These are phyloP conservation scores for Ustulina deusta DNA, from an alignment of 2,329 filamentous ascomycete genomes.

Conservation along the genomic window DNA sequence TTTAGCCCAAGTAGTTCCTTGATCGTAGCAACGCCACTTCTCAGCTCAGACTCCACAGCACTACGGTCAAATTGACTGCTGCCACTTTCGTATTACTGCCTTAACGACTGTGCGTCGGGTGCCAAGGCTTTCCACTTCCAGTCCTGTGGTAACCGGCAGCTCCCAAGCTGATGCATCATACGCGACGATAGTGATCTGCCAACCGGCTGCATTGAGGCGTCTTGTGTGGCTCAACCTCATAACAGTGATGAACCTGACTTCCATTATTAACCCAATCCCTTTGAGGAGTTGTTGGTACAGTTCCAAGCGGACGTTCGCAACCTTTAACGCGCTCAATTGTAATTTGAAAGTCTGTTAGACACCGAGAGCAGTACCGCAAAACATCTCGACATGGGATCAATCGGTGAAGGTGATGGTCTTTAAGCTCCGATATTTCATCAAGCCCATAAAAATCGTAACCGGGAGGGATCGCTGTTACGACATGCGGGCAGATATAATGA, in stretches of 20 bases:
- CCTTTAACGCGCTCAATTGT: constrained; percentile 8
- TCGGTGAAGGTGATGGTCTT: constrained; percentile 14
- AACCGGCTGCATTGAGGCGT: constrained; percentile 8
- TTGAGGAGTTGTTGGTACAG: constrained; percentile 8
- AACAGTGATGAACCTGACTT: not conserved
- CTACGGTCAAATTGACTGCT: constrained; percentile 13
- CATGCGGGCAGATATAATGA: constrained; percentile 9
- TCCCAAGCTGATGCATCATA: constrained; percentile 24
- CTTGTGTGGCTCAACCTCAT: constrained; percentile 4
- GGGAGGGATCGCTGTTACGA: not conserved
- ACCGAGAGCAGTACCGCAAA: constrained; percentile 7
- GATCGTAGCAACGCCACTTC: too few species aligned
- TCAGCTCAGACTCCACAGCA: not conserved
- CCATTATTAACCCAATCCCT: constrained; percentile 2
- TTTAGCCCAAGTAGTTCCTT: too few species aligned
- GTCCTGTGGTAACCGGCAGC: constrained; percentile 20
- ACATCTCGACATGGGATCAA: constrained; percentile 12
- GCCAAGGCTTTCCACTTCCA: constrained; percentile 24
- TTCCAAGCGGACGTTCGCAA: constrained; percentile 6
- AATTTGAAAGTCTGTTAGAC: constrained; percentile 16
- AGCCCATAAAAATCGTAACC: not conserved
- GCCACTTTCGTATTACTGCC: constrained; percentile 25
- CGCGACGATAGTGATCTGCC: constrained; percentile 9
- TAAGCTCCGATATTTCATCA: constrained; percentile 15
- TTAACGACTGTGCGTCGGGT: not conserved